Evolutionary conservation across 345 rosid genomes (phyloP), one percentile per base, ranked within the genome.

Genomic region (Salix arbutifolia): DNA sequence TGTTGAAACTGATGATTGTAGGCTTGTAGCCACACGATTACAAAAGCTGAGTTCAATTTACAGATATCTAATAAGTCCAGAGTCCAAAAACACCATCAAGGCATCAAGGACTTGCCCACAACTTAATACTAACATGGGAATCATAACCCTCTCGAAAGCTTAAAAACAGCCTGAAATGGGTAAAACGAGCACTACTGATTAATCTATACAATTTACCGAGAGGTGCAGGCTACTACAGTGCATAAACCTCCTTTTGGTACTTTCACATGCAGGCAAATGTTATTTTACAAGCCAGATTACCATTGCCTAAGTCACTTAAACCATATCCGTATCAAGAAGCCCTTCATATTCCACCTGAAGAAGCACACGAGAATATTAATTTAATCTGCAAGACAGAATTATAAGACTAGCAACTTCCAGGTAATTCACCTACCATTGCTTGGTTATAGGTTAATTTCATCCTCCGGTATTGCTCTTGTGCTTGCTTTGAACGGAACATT

Each of bases 401-500:
- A 16, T 14, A 71, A 64, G 44, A 44, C 44, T 12, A 25, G 61
- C 58, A 71, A 56, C 65, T 76, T 73, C 50, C 19, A 21, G 31
- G 40, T 25, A 31, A 76, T 67, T 46, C 48, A 61, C 86, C 62
- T 71, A 96, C 99, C 94, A 76, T 81, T 73, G 98, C 95, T 83
- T 87, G 80, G 71, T 77, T 81, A 78, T 84, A 89, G 42, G 86
- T 82, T 73, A 92, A 60, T 88, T 92, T 96, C 97, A 93, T 93
- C 84, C 93, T 89, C 62, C 89, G 83, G 81, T 96, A 96, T 61
- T 96, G 97, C 62, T 87, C 81, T 80, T 94, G 99, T 69, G 99
- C 98, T 78, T 92, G 87, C 94, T 87, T 96, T 71, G 99, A 96
- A 53, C 98, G 92, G 80, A 96, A 93, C 97, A 96, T 90, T 69